Evolutionary conservation across 2,329 filamentous ascomycete species (phyloP), one percentile per base, ranked within the genome.

Genomic region (Sporothrix dimorphospora): DNA sequence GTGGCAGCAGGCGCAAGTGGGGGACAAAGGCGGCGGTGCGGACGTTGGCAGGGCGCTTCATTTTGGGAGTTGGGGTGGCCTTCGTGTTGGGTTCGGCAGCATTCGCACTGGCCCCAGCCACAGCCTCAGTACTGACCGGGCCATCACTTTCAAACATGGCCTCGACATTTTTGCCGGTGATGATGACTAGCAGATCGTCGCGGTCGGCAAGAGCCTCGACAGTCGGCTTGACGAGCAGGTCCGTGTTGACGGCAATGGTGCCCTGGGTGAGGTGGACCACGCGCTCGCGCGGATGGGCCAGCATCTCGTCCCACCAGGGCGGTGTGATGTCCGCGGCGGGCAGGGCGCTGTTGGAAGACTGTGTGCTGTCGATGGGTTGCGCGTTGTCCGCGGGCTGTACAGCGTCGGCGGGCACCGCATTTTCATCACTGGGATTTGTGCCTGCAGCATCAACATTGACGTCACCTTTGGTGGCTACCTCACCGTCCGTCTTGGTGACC

Each of bases 241-340:
- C 70, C 2, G 75, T 51, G 65, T 75, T 61, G 0, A 67, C 70
- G 0, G 73, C 72, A 51, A 72, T 72, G 11, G 76, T 77, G 1
- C 75, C 76, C 16, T 76, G 76, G 3, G 76, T 75, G 24, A 77
- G 71, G 34, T 75, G 73, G 0, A 77, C 69, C 12, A 77, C 75
- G 9, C 72, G 73, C 6, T 73, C 71, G 5, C 73, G 70, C 1
- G 75, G 73, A 27, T 75, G 74, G 16, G 73, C 70, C n/a, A 75
- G 68, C 69, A 77, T 69, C 63, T 76, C 74, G 19, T 72, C 69
- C 76, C 76, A 77, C 76, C 76, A 77, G 4, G 45, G 30, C 21
- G 75, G 75, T 30, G 27, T 68, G 12, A 16, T 30, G 53, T 55
- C 24, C 1, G 53, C 1, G 14, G 30, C 53, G 11, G 24, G 53